phyloP scores from a whole-genome alignment of 768 basidiomycete species.

The Auricularia auricula-judae region DNA sequence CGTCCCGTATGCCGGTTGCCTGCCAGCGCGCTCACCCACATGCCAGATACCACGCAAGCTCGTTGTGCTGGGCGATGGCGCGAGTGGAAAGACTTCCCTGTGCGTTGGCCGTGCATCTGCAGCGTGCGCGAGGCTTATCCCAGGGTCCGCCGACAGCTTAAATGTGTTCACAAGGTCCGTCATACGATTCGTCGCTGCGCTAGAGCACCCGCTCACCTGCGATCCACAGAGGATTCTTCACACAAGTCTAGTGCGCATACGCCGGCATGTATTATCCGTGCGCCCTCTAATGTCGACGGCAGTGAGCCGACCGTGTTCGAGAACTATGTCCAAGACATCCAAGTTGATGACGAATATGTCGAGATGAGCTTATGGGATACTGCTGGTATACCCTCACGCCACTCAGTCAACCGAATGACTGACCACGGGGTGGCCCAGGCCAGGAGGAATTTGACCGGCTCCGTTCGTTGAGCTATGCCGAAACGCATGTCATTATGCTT shows the following conservation, averaged over 20 bases:
- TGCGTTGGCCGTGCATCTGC: conserved; percentile 21
- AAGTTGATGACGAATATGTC: conserved; percentile 76
- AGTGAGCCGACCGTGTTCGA: conserved; percentile 95
- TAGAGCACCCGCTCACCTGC: conserved; percentile 22
- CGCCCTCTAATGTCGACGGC: conserved; percentile 2
- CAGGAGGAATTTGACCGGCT: conserved; percentile 94
- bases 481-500: conserved; percentile 92
- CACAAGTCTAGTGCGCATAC: conserved; percentile 72
- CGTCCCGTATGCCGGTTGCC: conserved; percentile 8
- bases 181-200: conserved; percentile 44
- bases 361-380: conserved; percentile 97
- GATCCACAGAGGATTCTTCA: conserved; percentile 76
- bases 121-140: conserved; percentile 5
- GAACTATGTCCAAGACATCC: conserved; percentile 88
- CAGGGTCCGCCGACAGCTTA: conserved; percentile 8
- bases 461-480: conserved; percentile 89
- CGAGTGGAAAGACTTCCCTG: conserved; percentile 52
- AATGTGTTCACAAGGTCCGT: conserved; percentile 15
- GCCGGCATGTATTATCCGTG: not conserved
- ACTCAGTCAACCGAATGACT: not conserved
- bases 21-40: conserved; percentile 3
- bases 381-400: conserved; percentile 50
- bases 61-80: conserved; percentile 94
- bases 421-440: conserved; percentile 40
- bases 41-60: conserved; percentile 46